These are phyloP conservation scores for Candida nemodendra DNA, from an alignment of 805 yeast genomes.

Conservation along the genomic window DNA sequence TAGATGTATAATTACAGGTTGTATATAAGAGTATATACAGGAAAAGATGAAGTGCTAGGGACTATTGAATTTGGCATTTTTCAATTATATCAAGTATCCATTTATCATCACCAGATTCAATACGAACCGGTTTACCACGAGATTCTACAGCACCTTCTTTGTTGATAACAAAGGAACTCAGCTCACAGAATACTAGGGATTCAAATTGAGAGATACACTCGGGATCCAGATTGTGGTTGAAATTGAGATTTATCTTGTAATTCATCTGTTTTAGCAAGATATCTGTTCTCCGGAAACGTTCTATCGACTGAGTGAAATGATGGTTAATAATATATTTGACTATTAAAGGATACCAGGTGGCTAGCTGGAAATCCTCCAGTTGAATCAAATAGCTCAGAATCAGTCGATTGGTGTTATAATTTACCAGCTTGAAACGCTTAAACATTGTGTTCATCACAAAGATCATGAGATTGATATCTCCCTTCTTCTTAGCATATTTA, in stretches of 20 bases:
- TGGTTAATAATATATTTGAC: conserved; percentile 19
- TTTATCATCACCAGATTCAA: no score
- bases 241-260: conserved; percentile 11
- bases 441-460: conserved; percentile 17
- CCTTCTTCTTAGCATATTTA: conserved; percentile 13
- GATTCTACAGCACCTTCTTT: no score
- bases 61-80: neutral
- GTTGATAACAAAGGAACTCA: no score
- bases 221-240: conserved; percentile 5
- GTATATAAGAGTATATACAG: neutral
- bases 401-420: conserved; percentile 16
- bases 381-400: conserved; percentile 16
- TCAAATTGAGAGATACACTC: conserved; percentile 3
- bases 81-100: conserved; percentile 7
- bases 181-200: neutral
- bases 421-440: conserved; percentile 10
- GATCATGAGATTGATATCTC: conserved; percentile 16
- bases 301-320: conserved; percentile 18
- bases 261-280: conserved; percentile 16
- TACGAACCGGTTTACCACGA: no score
- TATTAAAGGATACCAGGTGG: conserved; percentile 18
- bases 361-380: conserved; percentile 10
- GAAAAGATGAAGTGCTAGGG: neutral
- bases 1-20: neutral
- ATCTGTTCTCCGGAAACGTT: conserved; percentile 18